These are phyloP conservation scores for Aspergillus carlsbadensis DNA, from an alignment of 495 filamentous ascomycete genomes.

Conservation along the genomic window DNA sequence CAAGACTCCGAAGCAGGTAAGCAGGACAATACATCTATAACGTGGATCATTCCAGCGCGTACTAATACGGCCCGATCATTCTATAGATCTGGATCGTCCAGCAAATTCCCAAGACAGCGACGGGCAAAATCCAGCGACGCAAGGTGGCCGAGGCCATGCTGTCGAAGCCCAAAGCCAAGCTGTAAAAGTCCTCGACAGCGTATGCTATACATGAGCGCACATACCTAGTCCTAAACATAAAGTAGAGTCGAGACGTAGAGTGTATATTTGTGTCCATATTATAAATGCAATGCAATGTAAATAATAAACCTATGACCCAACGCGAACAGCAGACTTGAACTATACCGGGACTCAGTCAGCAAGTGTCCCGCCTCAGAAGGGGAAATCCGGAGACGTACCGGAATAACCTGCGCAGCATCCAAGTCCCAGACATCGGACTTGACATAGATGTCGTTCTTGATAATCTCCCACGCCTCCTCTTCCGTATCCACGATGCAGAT, in stretches of 20 bases:
- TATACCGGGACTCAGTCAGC: slow-evolving; percentile 13
- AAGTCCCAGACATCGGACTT: slow-evolving; percentile 78
- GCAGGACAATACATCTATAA: slow-evolving; percentile 15
- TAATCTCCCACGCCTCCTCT: slow-evolving; percentile 63
- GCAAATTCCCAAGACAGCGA: slow-evolving; percentile 86
- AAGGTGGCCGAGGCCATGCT: slow-evolving; percentile 79
- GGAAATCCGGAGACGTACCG: slow-evolving; percentile 33
- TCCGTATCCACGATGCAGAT: slow-evolving; percentile 60
- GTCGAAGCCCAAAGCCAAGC: slow-evolving; percentile 44
- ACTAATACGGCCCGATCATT: not conserved
- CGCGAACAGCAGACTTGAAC: slow-evolving; percentile 42
- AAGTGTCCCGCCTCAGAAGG: not conserved
- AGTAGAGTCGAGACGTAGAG: no score
- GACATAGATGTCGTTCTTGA: slow-evolving; percentile 74
- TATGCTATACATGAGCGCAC: not conserved
- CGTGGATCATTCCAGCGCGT: not conserved
- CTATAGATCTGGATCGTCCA: slow-evolving; percentile 72
- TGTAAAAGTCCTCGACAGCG: slow-evolving; percentile 20
- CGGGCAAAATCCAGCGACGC: slow-evolving; percentile 79
- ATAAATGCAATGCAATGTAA: not conserved
- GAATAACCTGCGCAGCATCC: slow-evolving; percentile 61
- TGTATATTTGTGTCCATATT: no score
- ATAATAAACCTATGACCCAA: slow-evolving; percentile 15
- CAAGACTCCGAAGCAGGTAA: slow-evolving; percentile 81
- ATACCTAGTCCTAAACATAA: no score